Evolutionary conservation across 2,329 filamentous ascomycete genomes (phyloP).

Genomic region (Nannizziopsis arthrosporioides): DNA sequence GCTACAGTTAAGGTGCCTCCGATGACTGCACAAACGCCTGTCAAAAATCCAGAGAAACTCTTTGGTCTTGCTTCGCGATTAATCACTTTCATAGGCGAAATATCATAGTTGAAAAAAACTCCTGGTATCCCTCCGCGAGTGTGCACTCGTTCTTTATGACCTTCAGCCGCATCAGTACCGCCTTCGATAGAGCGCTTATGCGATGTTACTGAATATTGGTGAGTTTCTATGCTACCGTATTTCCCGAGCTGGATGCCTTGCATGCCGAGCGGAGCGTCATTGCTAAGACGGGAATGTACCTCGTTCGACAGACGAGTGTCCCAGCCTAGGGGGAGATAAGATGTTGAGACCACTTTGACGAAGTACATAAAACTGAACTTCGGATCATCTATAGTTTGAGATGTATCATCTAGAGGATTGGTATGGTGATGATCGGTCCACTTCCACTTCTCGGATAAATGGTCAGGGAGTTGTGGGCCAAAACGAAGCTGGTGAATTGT

Average conservation of each 20-base stretch:
- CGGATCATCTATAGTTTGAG: conserved; percentile 66
- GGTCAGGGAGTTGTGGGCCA: conserved; percentile 75
- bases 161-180: conserved; percentile 72
- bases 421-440: conserved; percentile 79
- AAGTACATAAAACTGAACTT: conserved; percentile 99
- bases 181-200: conserved; percentile 81
- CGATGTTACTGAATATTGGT: conserved; percentile 96
- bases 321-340: conserved; percentile 87
- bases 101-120: conserved; percentile 98
- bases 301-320: conserved; percentile 45
- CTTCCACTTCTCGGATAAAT: conserved; percentile 47
- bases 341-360: conserved; percentile 93
- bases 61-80: conserved; percentile 87
- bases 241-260: conserved; percentile 54
- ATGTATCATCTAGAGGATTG: conserved; percentile 75
- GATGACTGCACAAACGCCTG: conserved; percentile 86
- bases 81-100: conserved; percentile 98
- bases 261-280: conserved; percentile 53
- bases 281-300: conserved; percentile 32
- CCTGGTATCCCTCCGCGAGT: conserved; percentile 86
- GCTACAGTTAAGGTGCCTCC: conserved; percentile 93
- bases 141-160: conserved; percentile 84
- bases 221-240: conserved; percentile 82
- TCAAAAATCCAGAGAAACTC: conserved; percentile 82
- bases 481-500: conserved; percentile 81